Evolutionary conservation across 1,139 yeast species (phyloP).

Genomic region (Meyerozyma sp.): DNA sequence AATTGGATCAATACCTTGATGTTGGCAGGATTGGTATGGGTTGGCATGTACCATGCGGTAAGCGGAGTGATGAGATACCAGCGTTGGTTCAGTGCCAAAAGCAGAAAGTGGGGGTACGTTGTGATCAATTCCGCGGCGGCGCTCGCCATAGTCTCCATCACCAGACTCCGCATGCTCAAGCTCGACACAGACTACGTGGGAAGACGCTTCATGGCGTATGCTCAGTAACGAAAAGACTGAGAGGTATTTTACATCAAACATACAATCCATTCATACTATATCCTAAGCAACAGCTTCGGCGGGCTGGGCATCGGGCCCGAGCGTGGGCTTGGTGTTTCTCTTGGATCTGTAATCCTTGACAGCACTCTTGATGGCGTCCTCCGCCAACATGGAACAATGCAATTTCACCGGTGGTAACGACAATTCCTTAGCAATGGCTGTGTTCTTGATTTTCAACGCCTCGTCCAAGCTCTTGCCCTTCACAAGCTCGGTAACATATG

Average conservation of each 20-base stretch:
- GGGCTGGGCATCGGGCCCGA: conserved; percentile 43
- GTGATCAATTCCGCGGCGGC: conserved; percentile 20
- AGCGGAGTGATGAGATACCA: conserved; percentile 31
- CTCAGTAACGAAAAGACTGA: too few relatives aligned
- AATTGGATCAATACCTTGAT: conserved; percentile 14
- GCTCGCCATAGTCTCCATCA: conserved; percentile 22
- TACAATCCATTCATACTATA: background rate
- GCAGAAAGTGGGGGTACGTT: conserved; percentile 32
- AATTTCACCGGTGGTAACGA: conserved; percentile 94
- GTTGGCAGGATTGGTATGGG: conserved; percentile 18
- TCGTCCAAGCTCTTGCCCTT: conserved; percentile 94
- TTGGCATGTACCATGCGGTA: conserved; percentile 29
- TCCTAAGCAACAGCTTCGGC: conserved; percentile 6
- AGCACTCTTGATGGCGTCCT: conserved; percentile 96
- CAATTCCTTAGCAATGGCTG: conserved; percentile 88
- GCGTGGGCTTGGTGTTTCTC: conserved; percentile 46
- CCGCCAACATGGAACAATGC: conserved; percentile 98
- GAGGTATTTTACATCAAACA: too few relatives aligned
- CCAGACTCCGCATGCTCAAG: conserved; percentile 15
- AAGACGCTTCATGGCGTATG: conserved; percentile 21
- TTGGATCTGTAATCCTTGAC: conserved; percentile 90
- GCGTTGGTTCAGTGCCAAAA: conserved; percentile 20
- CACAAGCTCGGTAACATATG: conserved; percentile 91
- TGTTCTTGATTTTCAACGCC: conserved; percentile 85
- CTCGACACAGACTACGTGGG: conserved; percentile 27